Percentiles rank a stretch among this genome's conserved stretches.
Conservation (phyloP, 2,329 filamentous ascomycete genomes). For the Neonectria faginata region DNA sequence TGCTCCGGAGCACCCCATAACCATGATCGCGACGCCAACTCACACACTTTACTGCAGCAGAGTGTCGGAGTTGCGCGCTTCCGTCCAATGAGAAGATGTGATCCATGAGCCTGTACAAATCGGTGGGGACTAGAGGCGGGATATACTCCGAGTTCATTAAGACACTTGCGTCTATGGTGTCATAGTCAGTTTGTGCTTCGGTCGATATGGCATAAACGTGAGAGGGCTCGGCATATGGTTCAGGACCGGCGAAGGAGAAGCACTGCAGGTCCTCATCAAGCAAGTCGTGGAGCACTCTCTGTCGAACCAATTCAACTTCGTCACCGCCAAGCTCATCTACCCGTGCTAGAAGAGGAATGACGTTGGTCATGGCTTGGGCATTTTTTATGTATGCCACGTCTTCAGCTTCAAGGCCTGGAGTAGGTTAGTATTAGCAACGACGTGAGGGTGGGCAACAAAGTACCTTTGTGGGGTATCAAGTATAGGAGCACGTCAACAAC, state of each 20-base stretch:
- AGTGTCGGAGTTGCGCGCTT: constrained; percentile 83
- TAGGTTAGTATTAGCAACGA: constrained; percentile 17
- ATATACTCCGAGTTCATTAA: constrained; percentile 94
- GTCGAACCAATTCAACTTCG: constrained; percentile 70
- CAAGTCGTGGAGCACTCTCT: constrained; percentile 67
- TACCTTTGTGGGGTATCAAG: constrained; percentile 76
- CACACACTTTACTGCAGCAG: constrained; percentile 84
- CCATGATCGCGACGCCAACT: constrained; percentile 69
- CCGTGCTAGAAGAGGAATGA: constrained; percentile 84
- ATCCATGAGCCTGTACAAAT: constrained; percentile 76
- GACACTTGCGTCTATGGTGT: constrained; percentile 91
- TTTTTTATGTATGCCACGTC: constrained; percentile 80
- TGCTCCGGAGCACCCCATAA: constrained; percentile 32
- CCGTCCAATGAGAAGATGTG: constrained; percentile 83
- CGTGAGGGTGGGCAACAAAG: constrained; percentile 38
- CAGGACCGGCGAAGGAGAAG: constrained; percentile 71
- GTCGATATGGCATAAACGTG: constrained; percentile 83
- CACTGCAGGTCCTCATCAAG: constrained; percentile 67
- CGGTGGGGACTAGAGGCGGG: constrained; percentile 81
- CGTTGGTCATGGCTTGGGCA: constrained; percentile 80
- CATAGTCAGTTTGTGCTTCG: constrained; percentile 74
- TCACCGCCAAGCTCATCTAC: constrained; percentile 75
- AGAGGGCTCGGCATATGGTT: constrained; percentile 45
- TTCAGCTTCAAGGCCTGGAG: constrained; percentile 46
- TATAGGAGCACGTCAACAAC: constrained; percentile 90